Conservation (phyloP, 2,329 filamentous ascomycete genomes). For the Aspergillus candidus region DNA sequence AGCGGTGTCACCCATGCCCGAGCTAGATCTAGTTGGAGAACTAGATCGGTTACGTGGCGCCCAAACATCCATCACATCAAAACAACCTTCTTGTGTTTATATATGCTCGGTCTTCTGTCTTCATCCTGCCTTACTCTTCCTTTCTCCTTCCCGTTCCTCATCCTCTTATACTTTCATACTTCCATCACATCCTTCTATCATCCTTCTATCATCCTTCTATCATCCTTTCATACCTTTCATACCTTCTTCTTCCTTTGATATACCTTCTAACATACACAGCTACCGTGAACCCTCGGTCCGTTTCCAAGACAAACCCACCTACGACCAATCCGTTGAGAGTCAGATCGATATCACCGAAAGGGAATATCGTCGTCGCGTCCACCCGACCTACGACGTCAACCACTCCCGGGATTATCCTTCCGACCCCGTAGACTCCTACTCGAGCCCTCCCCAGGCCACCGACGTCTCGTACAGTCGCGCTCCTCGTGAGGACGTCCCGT, state of each 20-base stretch:
- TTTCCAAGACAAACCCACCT: constrained; percentile 38
- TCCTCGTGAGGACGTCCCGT: constrained; percentile 20
- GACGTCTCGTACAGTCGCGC: constrained; percentile 19
- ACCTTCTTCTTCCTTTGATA: constrained; percentile 1
- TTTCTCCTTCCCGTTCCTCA: constrained; percentile 19
- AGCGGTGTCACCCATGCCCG: constrained; percentile 18
- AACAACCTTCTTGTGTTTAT: constrained; percentile 1
- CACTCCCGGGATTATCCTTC: constrained; percentile 16
- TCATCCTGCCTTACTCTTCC: constrained; percentile 6
- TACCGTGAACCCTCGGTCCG: constrained; percentile 52
- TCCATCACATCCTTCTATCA: constrained; percentile 15
- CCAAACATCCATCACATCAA: constrained; percentile 11
- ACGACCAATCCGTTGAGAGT: constrained; percentile 39
- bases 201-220: constrained; percentile 17
- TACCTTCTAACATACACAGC: constrained; percentile 34
- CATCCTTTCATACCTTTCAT: constrained; percentile 15
- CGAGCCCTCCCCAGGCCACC: constrained; percentile 14
- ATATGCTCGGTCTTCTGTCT: background rate
- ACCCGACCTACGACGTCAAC: constrained; percentile 48
- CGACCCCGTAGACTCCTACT: constrained; percentile 13
- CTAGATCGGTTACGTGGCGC: constrained; percentile 20
- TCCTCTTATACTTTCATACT: constrained; percentile 12
- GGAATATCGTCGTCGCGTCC: constrained; percentile 60
- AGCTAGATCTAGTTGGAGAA: constrained; percentile 14
- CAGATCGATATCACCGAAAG: constrained; percentile 51